A percentile compares a stretch with the other conserved stretches of the same genome.
Evolutionary conservation across 768 basidiomycete genomes (phyloP).

Genomic region (Phlebiopsis flavidoalba): DNA sequence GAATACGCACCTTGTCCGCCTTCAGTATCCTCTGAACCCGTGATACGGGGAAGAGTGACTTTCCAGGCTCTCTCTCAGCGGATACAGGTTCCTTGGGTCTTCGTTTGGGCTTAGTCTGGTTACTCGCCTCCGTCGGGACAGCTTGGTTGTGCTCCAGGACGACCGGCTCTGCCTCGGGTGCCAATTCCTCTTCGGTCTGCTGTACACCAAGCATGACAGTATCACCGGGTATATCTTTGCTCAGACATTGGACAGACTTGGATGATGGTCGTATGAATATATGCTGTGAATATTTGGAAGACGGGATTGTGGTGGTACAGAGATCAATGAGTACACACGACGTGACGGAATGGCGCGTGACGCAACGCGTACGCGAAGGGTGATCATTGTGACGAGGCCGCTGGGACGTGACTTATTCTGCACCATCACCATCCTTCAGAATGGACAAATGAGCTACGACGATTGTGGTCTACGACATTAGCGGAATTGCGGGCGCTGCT

Average conservation of each 20-base stretch:
- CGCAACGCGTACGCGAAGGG: background rate
- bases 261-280: background rate
- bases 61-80: slow-evolving; percentile 45
- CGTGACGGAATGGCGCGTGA: background rate
- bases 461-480: no score
- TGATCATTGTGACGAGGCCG: no score
- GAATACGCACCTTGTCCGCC: slow-evolving; percentile 63
- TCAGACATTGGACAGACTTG: background rate
- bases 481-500: no score
- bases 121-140: background rate
- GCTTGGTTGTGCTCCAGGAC: background rate
- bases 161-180: background rate
- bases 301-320: background rate
- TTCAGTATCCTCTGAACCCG: slow-evolving; percentile 83
- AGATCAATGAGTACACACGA: background rate
- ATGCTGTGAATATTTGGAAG: background rate
- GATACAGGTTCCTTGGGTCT: background rate
- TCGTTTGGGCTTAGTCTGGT: background rate
- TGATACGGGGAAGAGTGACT: slow-evolving; percentile 67
- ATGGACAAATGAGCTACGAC: no score
- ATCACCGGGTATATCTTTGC: background rate
- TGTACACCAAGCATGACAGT: no score
- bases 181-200: background rate
- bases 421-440: no score
- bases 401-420: no score